Evolutionary conservation across 768 basidiomycete species (phyloP).

Genomic region (Termitomyces heimii): DNA sequence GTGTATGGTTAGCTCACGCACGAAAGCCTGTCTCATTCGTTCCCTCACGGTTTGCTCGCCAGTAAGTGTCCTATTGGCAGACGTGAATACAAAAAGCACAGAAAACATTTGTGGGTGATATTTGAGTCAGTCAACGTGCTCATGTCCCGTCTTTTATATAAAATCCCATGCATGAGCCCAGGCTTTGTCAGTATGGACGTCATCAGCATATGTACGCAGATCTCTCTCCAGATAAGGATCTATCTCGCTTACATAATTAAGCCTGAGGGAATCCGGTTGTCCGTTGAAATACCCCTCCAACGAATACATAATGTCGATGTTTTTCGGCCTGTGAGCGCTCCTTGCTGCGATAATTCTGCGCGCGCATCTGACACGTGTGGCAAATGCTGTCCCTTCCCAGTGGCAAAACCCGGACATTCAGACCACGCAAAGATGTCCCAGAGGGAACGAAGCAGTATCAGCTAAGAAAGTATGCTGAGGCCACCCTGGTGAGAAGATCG

Average conservation of each 20-base stretch:
- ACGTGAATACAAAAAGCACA: slow-evolving; percentile 75
- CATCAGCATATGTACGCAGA: neutral
- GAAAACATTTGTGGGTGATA: slow-evolving; percentile 26
- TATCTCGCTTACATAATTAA: neutral
- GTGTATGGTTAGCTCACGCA: neutral
- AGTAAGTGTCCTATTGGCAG: slow-evolving; percentile 49
- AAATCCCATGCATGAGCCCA: neutral
- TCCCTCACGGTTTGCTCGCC: slow-evolving; percentile 43
- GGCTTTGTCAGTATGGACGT: neutral
- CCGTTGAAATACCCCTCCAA: neutral
- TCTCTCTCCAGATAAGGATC: neutral
- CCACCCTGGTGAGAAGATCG: slow-evolving; percentile 64
- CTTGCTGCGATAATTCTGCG: neutral
- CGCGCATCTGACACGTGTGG: slow-evolving; percentile 1
- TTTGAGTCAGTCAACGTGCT: neutral
- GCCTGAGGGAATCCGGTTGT: neutral
- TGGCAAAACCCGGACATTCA: slow-evolving; percentile 92
- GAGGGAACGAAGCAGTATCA: slow-evolving; percentile 98
- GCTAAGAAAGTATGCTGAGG: slow-evolving; percentile 94
- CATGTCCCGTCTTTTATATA: neutral
- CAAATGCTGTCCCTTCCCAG: slow-evolving; percentile 30
- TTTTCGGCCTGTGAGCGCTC: slow-evolving; percentile 73
- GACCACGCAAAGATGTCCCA: slow-evolving; percentile 90
- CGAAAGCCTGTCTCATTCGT: neutral
- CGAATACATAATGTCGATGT: slow-evolving; percentile 61